Evolutionary conservation across 2,329 filamentous ascomycete genomes (phyloP), one percentile per base, ranked within the genome.

Genomic region (Epichloe gansuensis): DNA sequence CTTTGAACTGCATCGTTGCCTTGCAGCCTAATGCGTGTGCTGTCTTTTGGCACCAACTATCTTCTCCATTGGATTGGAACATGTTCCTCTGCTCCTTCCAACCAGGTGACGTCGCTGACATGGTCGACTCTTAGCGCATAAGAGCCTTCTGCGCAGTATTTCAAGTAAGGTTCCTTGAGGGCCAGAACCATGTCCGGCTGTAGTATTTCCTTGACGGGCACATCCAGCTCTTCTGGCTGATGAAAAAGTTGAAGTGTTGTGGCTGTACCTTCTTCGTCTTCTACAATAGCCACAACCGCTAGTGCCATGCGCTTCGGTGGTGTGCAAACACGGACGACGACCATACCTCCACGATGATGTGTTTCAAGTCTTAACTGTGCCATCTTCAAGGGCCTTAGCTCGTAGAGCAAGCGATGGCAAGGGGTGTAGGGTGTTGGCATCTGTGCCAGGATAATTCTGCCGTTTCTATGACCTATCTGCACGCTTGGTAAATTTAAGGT

Each of bases 111-210:
- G 52, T 81, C 76, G 15, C 69, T 71, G 15, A 73, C 57, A 58
- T 81, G 77, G 52, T 81, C 77, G 6, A 78, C 72, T 5, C 75
- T 68, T 25, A 81, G 36, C 0, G 63, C 66, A 58, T 74, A 75
- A 0, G 61, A 47, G 2, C 70, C 70, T 31, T 71, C 60, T 0
- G 58, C 60, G 25, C 65, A 64, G 0, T 59, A 34, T 55, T 73
- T 76, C 56, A 79, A 69, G 56, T 71, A 80, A 0, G 76, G 76
- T 52, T 80, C 76, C 54, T 79, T 81, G 31, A 81, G 50, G 31
- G 79, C 57, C 11, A 70, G 64, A 0, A 71, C 57, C 12, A 60
- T 63, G 1, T 64, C 63, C 5, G 62, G 50, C 0, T 57, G 53
- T 3, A 78, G 49, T 0, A 69, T 57, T 5, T 71, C 60, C 4